Percentiles rank a stretch among this genome's conserved stretches.
phyloP scores from a whole-genome alignment of 352 stramenopile genomes.

The Blastocystis sp. region DNA sequence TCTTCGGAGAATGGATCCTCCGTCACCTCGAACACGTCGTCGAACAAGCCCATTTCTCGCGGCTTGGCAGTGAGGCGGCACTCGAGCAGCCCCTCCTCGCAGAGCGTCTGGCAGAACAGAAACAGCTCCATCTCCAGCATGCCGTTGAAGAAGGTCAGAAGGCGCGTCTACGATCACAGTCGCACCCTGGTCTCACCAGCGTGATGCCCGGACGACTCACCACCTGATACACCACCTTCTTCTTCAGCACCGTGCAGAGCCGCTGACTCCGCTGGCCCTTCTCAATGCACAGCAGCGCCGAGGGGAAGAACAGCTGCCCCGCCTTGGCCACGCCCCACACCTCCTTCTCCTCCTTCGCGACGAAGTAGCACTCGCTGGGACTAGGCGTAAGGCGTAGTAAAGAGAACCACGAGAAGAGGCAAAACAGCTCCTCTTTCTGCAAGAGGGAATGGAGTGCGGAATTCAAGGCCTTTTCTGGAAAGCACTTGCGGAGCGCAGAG shows the following conservation, averaged over 20 bases:
- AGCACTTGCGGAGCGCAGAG: background rate
- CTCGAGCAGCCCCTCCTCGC: background rate
- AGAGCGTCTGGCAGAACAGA: conserved; percentile 4
- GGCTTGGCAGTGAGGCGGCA: background rate
- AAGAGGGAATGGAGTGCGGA: background rate
- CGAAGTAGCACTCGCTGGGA: conserved; percentile 27
- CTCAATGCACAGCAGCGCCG: background rate
- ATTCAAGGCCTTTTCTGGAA: background rate
- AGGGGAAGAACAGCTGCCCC: background rate
- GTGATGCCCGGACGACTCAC: conserved; percentile 43
- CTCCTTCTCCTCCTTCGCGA: background rate
- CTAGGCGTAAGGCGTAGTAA: background rate
- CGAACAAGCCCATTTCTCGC: background rate
- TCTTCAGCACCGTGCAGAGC: background rate
- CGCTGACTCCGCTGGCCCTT: background rate
- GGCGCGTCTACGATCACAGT: background rate
- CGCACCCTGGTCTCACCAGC: background rate
- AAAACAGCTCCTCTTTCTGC: background rate
- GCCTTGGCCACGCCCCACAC: background rate
- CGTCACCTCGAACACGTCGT: background rate
- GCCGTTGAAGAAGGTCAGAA: conserved; percentile 33
- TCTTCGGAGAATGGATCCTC: background rate
- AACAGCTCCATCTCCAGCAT: conserved; percentile 59
- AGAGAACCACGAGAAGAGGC: background rate
- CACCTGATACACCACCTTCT: conserved; percentile 20